These are phyloP conservation scores for Stylosanthes scabra DNA, from an alignment of 331 rosid species.

Conservation along the genomic window DNA sequence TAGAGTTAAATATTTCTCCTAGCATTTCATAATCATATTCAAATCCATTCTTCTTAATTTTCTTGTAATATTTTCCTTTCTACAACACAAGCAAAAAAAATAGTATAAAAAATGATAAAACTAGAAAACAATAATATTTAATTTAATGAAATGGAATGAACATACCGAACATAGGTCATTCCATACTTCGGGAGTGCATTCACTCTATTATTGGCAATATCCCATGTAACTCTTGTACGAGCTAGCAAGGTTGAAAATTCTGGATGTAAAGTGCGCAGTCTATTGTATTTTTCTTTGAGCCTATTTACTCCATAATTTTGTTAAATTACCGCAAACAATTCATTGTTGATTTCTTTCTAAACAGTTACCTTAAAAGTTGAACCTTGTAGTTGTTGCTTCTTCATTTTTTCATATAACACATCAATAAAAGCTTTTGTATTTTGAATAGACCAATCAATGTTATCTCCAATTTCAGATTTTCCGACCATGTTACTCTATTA, in stretches of 20 bases:
- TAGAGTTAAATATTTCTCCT: too few relatives aligned
- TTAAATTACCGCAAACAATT: too few relatives aligned
- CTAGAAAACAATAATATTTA: too few relatives aligned
- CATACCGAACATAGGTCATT: too few relatives aligned
- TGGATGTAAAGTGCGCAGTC: neutral
- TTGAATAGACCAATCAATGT: neutral
- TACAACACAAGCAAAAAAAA: neutral
- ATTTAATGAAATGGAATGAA: too few relatives aligned
- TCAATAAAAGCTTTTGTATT: neutral
- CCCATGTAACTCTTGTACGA: neutral
- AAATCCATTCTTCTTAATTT: too few relatives aligned
- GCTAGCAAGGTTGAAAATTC: neutral
- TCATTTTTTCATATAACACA: neutral
- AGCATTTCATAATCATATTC: too few relatives aligned
- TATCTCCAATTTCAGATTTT: constrained; percentile 1
- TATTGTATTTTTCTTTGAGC: too few relatives aligned
- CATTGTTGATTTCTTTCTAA: too few relatives aligned
- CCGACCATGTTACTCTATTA: too few relatives aligned
- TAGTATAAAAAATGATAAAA: neutral
- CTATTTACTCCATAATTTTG: too few relatives aligned
- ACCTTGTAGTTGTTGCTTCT: neutral
- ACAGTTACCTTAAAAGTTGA: too few relatives aligned
- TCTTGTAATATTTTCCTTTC: neutral
- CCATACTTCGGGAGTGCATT: constrained; percentile 8
- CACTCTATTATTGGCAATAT: neutral